Conservation (phyloP, 495 filamentous ascomycete genomes). For the Xanthoparmelia taractica region DNA sequence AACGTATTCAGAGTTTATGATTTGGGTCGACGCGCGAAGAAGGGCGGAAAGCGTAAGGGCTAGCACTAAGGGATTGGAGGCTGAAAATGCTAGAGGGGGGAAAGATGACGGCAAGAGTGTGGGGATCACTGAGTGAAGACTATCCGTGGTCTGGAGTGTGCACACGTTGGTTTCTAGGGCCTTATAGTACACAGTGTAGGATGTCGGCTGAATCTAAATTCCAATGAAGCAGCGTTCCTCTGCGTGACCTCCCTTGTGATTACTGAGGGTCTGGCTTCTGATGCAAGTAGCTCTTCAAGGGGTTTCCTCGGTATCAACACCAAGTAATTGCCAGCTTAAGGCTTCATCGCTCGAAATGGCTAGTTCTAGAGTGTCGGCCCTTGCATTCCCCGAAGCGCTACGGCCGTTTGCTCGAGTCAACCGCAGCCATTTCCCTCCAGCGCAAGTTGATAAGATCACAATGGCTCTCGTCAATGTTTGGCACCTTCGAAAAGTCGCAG, state of each 20-base stretch:
- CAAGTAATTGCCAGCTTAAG: neutral
- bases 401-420: neutral
- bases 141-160: neutral
- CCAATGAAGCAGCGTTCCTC: no score
- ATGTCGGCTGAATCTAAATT: neutral
- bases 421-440: neutral
- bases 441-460: neutral
- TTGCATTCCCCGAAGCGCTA: neutral
- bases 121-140: conserved; percentile 16
- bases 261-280: neutral
- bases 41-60: conserved; percentile 43
- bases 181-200: neutral
- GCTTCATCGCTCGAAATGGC: conserved; percentile 1
- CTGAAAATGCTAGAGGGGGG: conserved; percentile 30
- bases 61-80: conserved; percentile 17
- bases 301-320: neutral
- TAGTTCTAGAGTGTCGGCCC: neutral
- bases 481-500: conserved; percentile 81
- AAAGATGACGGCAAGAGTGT: conserved; percentile 14
- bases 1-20: conserved; percentile 70
- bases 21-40: conserved; percentile 66
- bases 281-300: neutral
- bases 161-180: neutral
- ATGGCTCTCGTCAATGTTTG: conserved; percentile 54
- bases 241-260: neutral